Conservation (phyloP, 2,329 filamentous ascomycete genomes). For the Alternaria incomplexa region DNA sequence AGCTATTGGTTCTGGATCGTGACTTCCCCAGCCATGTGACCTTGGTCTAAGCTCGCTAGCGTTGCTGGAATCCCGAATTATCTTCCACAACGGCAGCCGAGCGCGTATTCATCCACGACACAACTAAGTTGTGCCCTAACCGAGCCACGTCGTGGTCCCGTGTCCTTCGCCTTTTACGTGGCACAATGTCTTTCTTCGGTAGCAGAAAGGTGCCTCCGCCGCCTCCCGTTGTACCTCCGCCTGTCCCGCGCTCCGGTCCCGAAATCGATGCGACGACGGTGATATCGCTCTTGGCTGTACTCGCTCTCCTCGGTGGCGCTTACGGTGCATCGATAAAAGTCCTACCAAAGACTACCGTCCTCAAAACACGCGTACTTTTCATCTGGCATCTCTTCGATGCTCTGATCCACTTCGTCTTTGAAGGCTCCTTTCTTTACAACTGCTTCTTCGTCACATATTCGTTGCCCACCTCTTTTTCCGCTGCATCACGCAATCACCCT, state of each 20-base stretch:
- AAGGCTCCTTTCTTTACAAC: constrained; percentile 90
- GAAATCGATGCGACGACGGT: constrained; percentile 58
- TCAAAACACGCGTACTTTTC: constrained; percentile 77
- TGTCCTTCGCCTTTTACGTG: constrained; percentile 3
- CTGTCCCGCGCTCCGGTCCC: constrained; percentile 58
- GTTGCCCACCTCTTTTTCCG: constrained; percentile 49
- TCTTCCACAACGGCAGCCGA: constrained; percentile 11
- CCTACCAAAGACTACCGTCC: constrained; percentile 61
- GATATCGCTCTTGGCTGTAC: constrained; percentile 60
- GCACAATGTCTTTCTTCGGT: constrained; percentile 27
- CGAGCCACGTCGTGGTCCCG: constrained; percentile 8
- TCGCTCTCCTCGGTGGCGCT: constrained; percentile 61
- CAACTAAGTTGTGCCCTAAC: constrained; percentile 8
- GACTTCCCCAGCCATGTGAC: constrained; percentile 36
- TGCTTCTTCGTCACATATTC: constrained; percentile 77
- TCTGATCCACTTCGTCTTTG: constrained; percentile 87
- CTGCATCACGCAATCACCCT: constrained; percentile 32
- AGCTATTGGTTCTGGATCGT: constrained; percentile 38
- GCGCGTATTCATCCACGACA: constrained; percentile 12
- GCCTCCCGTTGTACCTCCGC: constrained; percentile 62
- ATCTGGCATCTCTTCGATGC: constrained; percentile 95
- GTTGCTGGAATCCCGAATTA: constrained; percentile 26
- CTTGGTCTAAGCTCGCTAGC: not conserved
- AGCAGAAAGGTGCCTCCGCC: constrained; percentile 52
- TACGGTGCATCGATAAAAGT: constrained; percentile 56